These are phyloP conservation scores for Phycomyces nitens DNA, from an alignment of 192 early-diverging fungal species.

Conservation along the genomic window DNA sequence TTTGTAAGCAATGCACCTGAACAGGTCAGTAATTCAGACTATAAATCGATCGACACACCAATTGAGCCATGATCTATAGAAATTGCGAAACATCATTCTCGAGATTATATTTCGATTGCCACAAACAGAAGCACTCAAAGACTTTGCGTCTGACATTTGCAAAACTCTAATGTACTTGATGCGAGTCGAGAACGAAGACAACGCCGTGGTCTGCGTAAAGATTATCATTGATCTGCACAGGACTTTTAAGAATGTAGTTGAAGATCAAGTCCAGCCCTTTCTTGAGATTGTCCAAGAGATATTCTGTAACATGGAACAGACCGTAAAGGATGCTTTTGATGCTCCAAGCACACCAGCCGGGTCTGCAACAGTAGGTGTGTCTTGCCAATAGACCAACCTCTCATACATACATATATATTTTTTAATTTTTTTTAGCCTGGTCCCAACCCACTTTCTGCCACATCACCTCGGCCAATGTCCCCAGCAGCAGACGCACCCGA, in stretches of 20 bases:
- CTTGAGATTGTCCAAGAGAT: constrained; percentile 91
- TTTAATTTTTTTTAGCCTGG: constrained; percentile 6
- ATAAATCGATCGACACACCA: not conserved
- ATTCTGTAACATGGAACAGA: constrained; percentile 88
- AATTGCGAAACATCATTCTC: constrained; percentile 81
- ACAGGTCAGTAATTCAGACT: constrained; percentile 50
- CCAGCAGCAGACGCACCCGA: constrained; percentile 62
- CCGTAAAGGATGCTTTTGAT: constrained; percentile 80
- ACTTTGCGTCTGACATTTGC: constrained; percentile 75
- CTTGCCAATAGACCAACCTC: too few species aligned
- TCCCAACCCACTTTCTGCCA: constrained; percentile 21
- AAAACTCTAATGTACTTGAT: constrained; percentile 74
- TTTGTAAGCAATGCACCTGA: constrained; percentile 72
- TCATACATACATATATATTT: too few species aligned
- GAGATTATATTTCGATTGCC: constrained; percentile 94
- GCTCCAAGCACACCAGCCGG: constrained; percentile 56
- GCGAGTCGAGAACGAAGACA: constrained; percentile 95
- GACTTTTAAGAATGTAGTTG: constrained; percentile 73
- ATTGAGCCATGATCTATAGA: constrained; percentile 42
- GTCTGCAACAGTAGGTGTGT: constrained; percentile 23
- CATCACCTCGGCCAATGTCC: constrained; percentile 74
- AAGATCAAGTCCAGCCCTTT: constrained; percentile 86
- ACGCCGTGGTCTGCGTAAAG: constrained; percentile 88
- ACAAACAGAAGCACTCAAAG: constrained; percentile 76
- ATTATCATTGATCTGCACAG: constrained; percentile 96